Base-by-base conservation (phyloP, 2,329 filamentous ascomycete species). In the Phaeosphaeria sp. region DNA sequence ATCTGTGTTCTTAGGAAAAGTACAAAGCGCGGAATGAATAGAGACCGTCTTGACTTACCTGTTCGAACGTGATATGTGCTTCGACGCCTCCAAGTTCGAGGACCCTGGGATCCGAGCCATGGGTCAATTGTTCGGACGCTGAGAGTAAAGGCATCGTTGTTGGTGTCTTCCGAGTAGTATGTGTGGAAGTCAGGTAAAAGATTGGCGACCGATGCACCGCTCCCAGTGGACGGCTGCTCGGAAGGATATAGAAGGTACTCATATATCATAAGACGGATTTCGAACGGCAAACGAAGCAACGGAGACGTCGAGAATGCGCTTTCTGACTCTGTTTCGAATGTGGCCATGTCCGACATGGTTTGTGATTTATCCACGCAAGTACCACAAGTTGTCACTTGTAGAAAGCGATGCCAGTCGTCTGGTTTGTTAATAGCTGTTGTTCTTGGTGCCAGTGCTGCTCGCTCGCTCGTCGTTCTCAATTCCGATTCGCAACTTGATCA, bases 211-310 rank as follows among this genome's bases (percentile, higher is more conserved):
- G 72, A 72, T 3, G 69, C 69, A 7, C 73, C 59, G 40, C 63
- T 61, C 15, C 62, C 56, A 17, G 71, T 71, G 2, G 71, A 71
- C 4, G 73, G 75, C 9, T 53, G 74, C 56, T 53, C 64, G 6
- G 77, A 77, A 8, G 80, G 79, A 9, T 78, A 65, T 20, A 83
- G 73, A 3, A 82, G 74, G 53, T 73, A 57, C 63, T 75, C 73
- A 63, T 82, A 83, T 54, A 83, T 82, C 54, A 80, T 77, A 5
- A 83, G 73, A 6, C 81, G 73, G 44, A 83, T 76, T 62, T 83
- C 81, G 4, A 77, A 67, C 2, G 81, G 81, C 5, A 83, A 69
- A 7, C 76, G 75, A n/a, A 82, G 69, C 36, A 82, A 75, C 2
- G 72, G 74, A 44, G 75, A 76, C 15, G 63, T 53, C 47, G 61